Evolutionary conservation across 2,329 filamentous ascomycete species (phyloP), one percentile per base, ranked within the genome.

Genomic region (Cryphonectria radicalis): DNA sequence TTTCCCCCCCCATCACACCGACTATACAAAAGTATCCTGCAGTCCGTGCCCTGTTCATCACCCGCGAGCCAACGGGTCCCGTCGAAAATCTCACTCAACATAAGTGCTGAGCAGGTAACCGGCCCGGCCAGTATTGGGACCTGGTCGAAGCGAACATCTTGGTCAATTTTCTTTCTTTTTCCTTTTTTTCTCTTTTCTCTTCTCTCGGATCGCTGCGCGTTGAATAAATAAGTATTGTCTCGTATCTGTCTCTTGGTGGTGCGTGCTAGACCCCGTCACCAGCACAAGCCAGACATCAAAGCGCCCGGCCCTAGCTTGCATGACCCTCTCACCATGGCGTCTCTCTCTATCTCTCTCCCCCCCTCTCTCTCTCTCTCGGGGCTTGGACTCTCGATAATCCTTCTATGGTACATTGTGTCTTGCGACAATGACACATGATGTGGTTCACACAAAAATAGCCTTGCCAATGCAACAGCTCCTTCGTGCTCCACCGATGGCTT

Each of bases 371-470:
- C 28, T 28, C 28, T 28, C 2, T 28, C 28, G 28, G 28, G 7
- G 46, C 46, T 50, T 22, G 22, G 46, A n/a, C 6, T 50, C 28
- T 28, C 25, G 19, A 35, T 7, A 28, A 6, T 4, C 13, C 40
- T 43, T n/a, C 37, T 32, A 7, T 17, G 37, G 22, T 32, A 28
- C 28, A n/a, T 55, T 32, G 17, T 55, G 62, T n/a, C 37, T 65
- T 35, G 25, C n/a, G 14, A 25, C 37, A 32, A 32, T 32, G 28
- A 17, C 46, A 19, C 46, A 50, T 50, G 1, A 50, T 6, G 63
- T 66, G 63, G 46, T 25, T 66, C 63, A 66, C 63, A 66, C 46
- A 66, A 66, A 53, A 55, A 66, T 55, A 66, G 46, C 28, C 28
- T 4, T 62, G 32, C 42, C 25, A 46, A 50, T 65, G n/a, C 43